phyloP scores from a whole-genome alignment of 306 rosid species.

The Castanea mollissima region DNA sequence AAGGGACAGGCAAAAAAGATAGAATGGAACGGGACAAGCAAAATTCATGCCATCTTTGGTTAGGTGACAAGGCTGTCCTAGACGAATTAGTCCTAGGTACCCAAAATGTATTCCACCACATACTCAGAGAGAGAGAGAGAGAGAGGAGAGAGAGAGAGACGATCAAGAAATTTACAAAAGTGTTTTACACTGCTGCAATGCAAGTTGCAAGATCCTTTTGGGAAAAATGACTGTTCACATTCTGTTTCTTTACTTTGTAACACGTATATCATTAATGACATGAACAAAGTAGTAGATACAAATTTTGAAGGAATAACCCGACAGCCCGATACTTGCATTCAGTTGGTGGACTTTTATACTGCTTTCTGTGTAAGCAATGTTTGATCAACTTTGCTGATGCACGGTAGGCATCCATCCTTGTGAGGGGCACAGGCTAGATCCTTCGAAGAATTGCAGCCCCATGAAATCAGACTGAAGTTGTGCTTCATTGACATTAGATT shows the following conservation, averaged over 20 bases:
- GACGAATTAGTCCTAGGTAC: not conserved
- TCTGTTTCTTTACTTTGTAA: conserved; percentile 12
- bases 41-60: too few species aligned
- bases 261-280: conserved; percentile 6
- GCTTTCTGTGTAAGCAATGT: conserved; percentile 6
- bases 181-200: conserved; percentile 7
- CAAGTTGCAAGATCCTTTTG: not conserved
- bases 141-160: not conserved
- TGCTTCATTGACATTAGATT: conserved; percentile 25
- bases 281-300: conserved; percentile 11
- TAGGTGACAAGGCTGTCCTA: not conserved
- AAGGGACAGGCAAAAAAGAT: too few species aligned
- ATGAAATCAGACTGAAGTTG: conserved; percentile 13
- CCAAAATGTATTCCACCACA: not conserved
- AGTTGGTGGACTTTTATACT: conserved; percentile 6
- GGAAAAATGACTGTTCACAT: conserved; percentile 17
- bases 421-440: not conserved
- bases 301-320: not conserved
- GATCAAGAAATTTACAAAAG: not conserved
- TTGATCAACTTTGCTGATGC: not conserved
- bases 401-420: conserved; percentile 6
- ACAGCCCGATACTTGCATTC: not conserved
- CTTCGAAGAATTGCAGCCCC: conserved; percentile 2
- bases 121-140: not conserved
- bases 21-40: too few species aligned